These are phyloP conservation scores for Crepidotus sp. DNA, from an alignment of 1,284 basidiomycete species.

Conservation along the genomic window DNA sequence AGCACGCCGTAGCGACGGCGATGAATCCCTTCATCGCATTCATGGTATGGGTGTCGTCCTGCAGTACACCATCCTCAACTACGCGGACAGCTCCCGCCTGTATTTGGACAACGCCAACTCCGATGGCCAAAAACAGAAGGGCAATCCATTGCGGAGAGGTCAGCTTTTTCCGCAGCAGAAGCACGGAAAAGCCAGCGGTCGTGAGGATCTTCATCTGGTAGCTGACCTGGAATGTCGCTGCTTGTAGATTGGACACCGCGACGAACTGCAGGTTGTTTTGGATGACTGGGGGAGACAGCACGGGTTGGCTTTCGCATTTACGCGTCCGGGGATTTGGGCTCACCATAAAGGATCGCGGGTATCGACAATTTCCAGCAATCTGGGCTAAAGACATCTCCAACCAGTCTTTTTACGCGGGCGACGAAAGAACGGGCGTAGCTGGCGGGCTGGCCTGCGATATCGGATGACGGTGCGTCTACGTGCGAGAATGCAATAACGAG, in stretches of 20 bases:
- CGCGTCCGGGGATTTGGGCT: background rate
- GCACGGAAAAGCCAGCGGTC: slow-evolving; percentile 86
- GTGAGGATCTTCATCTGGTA: slow-evolving; percentile 97
- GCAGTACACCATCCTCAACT: slow-evolving; percentile 13
- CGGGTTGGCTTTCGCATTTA: background rate
- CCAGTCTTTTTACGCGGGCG: slow-evolving; percentile 14
- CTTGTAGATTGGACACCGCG: slow-evolving; percentile 84
- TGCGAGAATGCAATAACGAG: slow-evolving; percentile 48
- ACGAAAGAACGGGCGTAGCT: slow-evolving; percentile 7
- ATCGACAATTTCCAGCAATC: slow-evolving; percentile 98
- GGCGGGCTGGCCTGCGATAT: slow-evolving; percentile 20
- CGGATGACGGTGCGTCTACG: slow-evolving; percentile 27
- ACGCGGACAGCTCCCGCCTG: slow-evolving; percentile 45
- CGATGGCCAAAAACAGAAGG: slow-evolving; percentile 78
- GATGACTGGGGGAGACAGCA: slow-evolving; percentile 42
- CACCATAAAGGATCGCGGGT: slow-evolving; percentile 82
- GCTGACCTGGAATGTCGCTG: slow-evolving; percentile 86
- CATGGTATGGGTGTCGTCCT: slow-evolving; percentile 45
- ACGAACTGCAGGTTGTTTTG: slow-evolving; percentile 96
- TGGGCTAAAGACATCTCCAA: slow-evolving; percentile 56
- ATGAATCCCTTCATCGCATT: slow-evolving; percentile 77
- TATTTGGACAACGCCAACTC: slow-evolving; percentile 90
- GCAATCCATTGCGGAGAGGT: slow-evolving; percentile 75
- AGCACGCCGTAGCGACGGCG: slow-evolving; percentile 86
- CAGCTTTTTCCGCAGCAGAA: slow-evolving; percentile 71